Conservation (phyloP, 352 stramenopile genomes). For the Peronospora destructor region DNA sequence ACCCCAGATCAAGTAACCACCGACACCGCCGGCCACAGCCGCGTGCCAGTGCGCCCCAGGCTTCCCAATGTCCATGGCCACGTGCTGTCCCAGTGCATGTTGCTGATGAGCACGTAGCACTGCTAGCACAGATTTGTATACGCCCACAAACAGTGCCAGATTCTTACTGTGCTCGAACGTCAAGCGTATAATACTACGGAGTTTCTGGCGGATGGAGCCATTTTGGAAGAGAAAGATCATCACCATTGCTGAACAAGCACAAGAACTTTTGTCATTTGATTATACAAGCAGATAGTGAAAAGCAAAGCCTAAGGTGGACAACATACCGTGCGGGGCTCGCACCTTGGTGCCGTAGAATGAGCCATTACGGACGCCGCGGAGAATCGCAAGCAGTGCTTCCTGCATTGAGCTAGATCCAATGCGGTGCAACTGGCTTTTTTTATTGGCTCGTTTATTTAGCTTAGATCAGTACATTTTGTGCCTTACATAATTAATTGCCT, state of each 20-base stretch:
- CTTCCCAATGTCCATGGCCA: constrained; percentile 44
- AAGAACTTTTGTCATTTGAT: constrained; percentile 1
- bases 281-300: background rate
- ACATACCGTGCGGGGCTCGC: constrained; percentile 74
- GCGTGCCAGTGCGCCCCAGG: constrained; percentile 71
- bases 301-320: background rate
- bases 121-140: constrained; percentile 77
- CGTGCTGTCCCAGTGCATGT: constrained; percentile 27
- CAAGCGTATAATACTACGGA: constrained; percentile 60
- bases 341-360: constrained; percentile 88
- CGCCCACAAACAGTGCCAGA: constrained; percentile 79
- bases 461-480: constrained; percentile 13
- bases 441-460: constrained; percentile 11
- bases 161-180: constrained; percentile 87
- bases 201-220: constrained; percentile 67
- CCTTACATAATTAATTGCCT: no score
- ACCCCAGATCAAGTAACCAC: constrained; percentile 79
- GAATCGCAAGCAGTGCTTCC: constrained; percentile 56
- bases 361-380: constrained; percentile 81
- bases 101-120: constrained; percentile 59
- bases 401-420: constrained; percentile 23
- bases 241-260: constrained; percentile 56
- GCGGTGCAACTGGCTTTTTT: constrained; percentile 3
- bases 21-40: constrained; percentile 63
- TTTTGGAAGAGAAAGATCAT: constrained; percentile 88